Conservation (phyloP, 2,329 filamentous ascomycete genomes). For the Alternaria gaisen region DNA sequence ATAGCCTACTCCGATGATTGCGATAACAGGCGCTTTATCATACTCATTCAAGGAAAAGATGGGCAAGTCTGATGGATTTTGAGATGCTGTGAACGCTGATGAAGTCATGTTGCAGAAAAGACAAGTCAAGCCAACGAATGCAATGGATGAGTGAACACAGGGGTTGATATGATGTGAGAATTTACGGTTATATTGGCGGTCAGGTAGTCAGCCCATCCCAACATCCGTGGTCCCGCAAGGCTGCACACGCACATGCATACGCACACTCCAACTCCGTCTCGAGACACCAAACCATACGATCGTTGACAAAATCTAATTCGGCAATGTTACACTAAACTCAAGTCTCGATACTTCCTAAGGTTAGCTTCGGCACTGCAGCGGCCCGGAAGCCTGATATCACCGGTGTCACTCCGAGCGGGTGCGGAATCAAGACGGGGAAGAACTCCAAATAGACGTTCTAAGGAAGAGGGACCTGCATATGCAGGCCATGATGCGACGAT, state of each 20-base stretch:
- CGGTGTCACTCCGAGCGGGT: background rate
- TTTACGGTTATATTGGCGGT: background rate
- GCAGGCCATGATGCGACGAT: background rate
- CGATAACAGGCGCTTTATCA: conserved; percentile 22
- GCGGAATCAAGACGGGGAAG: background rate
- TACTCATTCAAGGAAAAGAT: background rate
- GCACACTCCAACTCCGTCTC: background rate
- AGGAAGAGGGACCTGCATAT: background rate
- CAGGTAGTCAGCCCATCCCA: background rate
- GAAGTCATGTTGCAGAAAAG: background rate
- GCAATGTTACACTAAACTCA: background rate
- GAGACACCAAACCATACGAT: background rate
- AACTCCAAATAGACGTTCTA: background rate
- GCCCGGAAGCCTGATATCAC: background rate
- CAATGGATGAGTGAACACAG: background rate
- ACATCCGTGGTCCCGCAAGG: background rate
- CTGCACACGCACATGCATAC: background rate
- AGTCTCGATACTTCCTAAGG: background rate
- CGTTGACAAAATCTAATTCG: background rate
- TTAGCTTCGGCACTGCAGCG: conserved; percentile 5
- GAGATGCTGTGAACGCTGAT: background rate
- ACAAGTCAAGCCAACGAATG: background rate
- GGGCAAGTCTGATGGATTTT: background rate
- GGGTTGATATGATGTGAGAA: background rate
- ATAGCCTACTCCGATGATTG: conserved; percentile 63